phyloP scores from a whole-genome alignment of 2,329 filamentous ascomycete species.

The Pleomassaria siparia region DNA sequence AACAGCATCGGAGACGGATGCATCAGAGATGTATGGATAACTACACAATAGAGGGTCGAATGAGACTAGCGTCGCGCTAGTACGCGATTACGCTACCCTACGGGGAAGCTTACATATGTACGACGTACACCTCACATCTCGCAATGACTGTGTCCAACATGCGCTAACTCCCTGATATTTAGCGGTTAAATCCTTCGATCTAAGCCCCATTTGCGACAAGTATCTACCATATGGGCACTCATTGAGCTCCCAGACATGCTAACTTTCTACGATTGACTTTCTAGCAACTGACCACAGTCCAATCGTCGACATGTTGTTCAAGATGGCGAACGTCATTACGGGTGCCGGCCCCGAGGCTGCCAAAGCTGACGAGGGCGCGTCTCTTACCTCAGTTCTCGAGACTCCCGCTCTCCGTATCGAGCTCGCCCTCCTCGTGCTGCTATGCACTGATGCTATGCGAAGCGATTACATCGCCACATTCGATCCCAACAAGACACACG shows the following conservation, averaged over 20 bases:
- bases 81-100: neutral
- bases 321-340: slow-evolving; percentile 24
- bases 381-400: slow-evolving; percentile 41
- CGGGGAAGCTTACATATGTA: too few species aligned
- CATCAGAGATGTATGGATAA: too few species aligned
- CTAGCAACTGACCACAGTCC: neutral
- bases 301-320: slow-evolving; percentile 19
- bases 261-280: slow-evolving; percentile 39
- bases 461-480: slow-evolving; percentile 28
- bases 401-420: slow-evolving; percentile 47
- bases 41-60: too few species aligned
- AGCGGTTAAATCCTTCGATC: slow-evolving; percentile 48
- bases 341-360: slow-evolving; percentile 18
- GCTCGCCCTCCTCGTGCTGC: slow-evolving; percentile 50
- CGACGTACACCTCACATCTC: too few species aligned
- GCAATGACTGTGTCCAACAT: too few species aligned
- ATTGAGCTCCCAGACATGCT: slow-evolving; percentile 36
- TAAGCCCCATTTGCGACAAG: slow-evolving; percentile 54
- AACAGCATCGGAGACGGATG: too few species aligned
- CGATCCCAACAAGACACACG: slow-evolving; percentile 24
- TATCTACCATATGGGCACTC: slow-evolving; percentile 34
- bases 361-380: slow-evolving; percentile 29
- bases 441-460: slow-evolving; percentile 50
- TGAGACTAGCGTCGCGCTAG: too few species aligned
- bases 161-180: too few species aligned